A percentile compares a stretch with the other conserved stretches of the same genome.
Conservation (phyloP, 345 rosid species). For the Excoecaria agallocha region DNA sequence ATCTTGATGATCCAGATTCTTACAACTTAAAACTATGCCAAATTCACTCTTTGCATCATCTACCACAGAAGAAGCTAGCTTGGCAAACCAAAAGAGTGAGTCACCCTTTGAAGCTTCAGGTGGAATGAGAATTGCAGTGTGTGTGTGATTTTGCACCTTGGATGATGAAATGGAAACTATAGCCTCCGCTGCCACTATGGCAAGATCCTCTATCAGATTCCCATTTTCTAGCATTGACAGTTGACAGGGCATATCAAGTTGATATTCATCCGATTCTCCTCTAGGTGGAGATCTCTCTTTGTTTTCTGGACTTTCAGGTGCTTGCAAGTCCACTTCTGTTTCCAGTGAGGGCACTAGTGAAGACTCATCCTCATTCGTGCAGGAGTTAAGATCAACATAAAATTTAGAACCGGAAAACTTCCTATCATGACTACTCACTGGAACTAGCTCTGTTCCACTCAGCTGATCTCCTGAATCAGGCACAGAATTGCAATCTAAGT, state of each 20-base stretch:
- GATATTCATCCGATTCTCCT: slow-evolving; percentile 42
- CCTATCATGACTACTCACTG: slow-evolving; percentile 10
- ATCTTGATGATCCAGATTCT: slow-evolving; percentile 16
- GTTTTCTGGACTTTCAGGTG: slow-evolving; percentile 43
- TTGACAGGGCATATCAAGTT: slow-evolving; percentile 19
- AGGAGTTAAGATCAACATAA: slow-evolving; percentile 31
- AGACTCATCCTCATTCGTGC: slow-evolving; percentile 22
- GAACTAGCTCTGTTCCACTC: slow-evolving; percentile 7
- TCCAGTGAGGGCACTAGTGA: slow-evolving; percentile 10
- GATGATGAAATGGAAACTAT: slow-evolving; percentile 45
- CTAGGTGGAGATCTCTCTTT: slow-evolving; percentile 41
- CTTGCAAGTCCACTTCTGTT: slow-evolving; percentile 23
- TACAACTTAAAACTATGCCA: slow-evolving; percentile 27
- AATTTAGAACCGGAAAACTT: slow-evolving; percentile 2
- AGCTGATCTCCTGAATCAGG: slow-evolving; percentile 12
- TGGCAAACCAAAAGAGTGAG: slow-evolving; percentile 49
- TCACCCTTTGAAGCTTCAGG: slow-evolving; percentile 16
- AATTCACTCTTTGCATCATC: slow-evolving; percentile 33
- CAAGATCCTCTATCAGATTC: slow-evolving; percentile 12
- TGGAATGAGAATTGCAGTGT: slow-evolving; percentile 8
- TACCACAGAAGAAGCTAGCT: slow-evolving; percentile 36
- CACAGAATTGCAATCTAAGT: slow-evolving; percentile 16
- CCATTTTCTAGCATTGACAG: slow-evolving; percentile 18
- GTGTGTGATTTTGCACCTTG: slow-evolving; percentile 21
- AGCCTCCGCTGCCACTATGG: slow-evolving; percentile 44